A percentile compares a stretch with the other conserved stretches of the same genome.
phyloP scores from a whole-genome alignment of 495 filamentous ascomycete genomes.

The Poronia punctata region DNA sequence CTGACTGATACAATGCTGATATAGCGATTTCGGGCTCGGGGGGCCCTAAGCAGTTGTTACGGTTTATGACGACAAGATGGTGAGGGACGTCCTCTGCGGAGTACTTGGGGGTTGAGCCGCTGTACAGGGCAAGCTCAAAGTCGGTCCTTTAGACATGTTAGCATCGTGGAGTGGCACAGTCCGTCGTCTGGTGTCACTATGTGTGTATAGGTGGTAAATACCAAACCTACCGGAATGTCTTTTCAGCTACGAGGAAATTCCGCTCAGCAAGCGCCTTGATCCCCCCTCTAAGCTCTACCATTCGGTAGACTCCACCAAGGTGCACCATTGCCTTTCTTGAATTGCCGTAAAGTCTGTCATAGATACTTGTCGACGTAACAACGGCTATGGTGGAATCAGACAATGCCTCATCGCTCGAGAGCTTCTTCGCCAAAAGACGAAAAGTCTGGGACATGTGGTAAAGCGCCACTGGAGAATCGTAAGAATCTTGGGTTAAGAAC shows the following conservation, averaged over 20 bases:
- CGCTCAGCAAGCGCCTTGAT: conserved; percentile 1
- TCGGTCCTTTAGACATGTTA: conserved; percentile 2
- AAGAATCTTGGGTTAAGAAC: not conserved
- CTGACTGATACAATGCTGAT: conserved; percentile 1
- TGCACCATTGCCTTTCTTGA: conserved; percentile 6
- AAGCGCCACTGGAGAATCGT: conserved; percentile 2
- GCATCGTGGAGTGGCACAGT: not conserved
- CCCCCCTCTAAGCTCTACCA: conserved; percentile 1
- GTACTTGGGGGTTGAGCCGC: conserved; percentile 2
- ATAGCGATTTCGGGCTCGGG: not conserved
- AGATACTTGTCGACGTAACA: conserved; percentile 1
- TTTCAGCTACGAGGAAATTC: conserved; percentile 1
- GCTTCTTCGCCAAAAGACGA: conserved; percentile 1
- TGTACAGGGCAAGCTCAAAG: conserved; percentile 3
- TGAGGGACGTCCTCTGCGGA: not conserved
- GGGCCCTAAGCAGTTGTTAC: not conserved
- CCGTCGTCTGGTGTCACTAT: too few species aligned
- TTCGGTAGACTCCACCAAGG: not conserved
- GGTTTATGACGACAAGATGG: not conserved
- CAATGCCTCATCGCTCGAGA: conserved; percentile 1
- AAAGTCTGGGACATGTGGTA: conserved; percentile 5
- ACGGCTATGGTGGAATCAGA: conserved; percentile 4
- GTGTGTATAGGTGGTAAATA: not conserved
- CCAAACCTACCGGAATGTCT: conserved; percentile 2
- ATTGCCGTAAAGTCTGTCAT: conserved; percentile 5